Evolutionary conservation across 495 filamentous ascomycete genomes (phyloP).

Genomic region (Xylona heveae): DNA sequence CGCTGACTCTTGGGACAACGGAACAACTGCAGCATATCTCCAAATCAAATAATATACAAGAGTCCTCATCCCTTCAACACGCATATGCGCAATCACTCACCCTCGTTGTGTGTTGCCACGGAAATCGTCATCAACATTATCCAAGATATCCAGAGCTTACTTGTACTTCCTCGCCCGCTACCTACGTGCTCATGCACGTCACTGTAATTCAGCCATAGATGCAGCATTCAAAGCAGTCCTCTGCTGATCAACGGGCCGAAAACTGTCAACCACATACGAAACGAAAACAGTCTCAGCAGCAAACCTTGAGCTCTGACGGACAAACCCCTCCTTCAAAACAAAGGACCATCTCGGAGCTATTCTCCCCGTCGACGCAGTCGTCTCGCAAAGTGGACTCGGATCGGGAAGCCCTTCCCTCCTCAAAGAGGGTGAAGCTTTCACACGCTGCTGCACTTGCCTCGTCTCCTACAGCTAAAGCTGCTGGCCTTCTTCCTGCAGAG

Average conservation of each 20-base stretch:
- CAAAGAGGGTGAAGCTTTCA: constrained; percentile 3
- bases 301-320: constrained; percentile 8
- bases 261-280: no score
- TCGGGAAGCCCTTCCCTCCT: constrained; percentile 5
- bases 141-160: no score
- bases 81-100: no score
- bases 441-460: background rate
- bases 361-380: constrained; percentile 19
- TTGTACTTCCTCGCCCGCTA: no score
- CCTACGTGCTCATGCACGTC: no score
- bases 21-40: no score
- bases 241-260: constrained; percentile 3
- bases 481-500: constrained; percentile 8
- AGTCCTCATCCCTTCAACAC: no score
- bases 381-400: constrained; percentile 10
- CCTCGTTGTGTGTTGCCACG: no score
- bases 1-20: no score
- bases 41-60: no score
- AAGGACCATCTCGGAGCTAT: constrained; percentile 27
- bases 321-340: constrained; percentile 9
- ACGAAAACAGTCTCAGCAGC: constrained; percentile 22
- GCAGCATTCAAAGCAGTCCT: constrained; percentile 3
- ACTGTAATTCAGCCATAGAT: no score
- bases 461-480: background rate
- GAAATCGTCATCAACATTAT: no score